Evolutionary conservation across 805 yeast genomes (phyloP), one percentile per base, ranked within the genome.

Genomic region (Wickerhamiella sorbophila): DNA sequence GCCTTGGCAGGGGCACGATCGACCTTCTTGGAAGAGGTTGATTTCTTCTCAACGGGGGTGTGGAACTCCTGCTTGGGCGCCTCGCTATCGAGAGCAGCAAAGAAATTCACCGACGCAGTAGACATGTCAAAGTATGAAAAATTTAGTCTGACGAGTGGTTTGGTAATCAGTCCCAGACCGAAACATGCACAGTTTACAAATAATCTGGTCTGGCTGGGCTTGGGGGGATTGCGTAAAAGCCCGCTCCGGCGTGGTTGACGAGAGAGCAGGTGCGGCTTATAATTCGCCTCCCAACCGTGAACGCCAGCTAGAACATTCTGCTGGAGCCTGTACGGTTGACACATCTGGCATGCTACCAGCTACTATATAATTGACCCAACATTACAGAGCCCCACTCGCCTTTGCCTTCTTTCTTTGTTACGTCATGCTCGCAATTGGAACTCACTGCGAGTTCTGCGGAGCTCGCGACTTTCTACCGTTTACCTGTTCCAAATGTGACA

Each of bases 21-120:
- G 48, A 77, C 64, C 74, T 87, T 87, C 75, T 81, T 85, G 59
- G 91, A 78, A 48, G 94, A 77, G 55, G 88, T 78, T 66, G 66
- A 66, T 70, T 77, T 74, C 75, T 79, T 84, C 62, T 80, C 91
- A 51, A 82, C 62, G 21, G 47, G 47, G 24, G 36, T 31, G 42
- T 16, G 14, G 38, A 37, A 42, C 19, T 39, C 50, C 66, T 82
- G 93, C 70, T 67, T 79, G 60, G 83, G 77, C 47, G 51, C 34
- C 37, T 41, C 38, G 43, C 21, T 53, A 24, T 47, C 46, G 43
- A 53, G 50, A 31, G 49, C 52, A 22, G 52, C 50, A 43, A 47
- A 53, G 36, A 48, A 45, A 46, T 50, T 53, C 45, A 49, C 44
- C 41, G 51, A 38, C 33, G 51, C 40, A n/a, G 43, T 44, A 29